phyloP scores from a whole-genome alignment of 352 stramenopile genomes.

The Blastocystis sp. region DNA sequence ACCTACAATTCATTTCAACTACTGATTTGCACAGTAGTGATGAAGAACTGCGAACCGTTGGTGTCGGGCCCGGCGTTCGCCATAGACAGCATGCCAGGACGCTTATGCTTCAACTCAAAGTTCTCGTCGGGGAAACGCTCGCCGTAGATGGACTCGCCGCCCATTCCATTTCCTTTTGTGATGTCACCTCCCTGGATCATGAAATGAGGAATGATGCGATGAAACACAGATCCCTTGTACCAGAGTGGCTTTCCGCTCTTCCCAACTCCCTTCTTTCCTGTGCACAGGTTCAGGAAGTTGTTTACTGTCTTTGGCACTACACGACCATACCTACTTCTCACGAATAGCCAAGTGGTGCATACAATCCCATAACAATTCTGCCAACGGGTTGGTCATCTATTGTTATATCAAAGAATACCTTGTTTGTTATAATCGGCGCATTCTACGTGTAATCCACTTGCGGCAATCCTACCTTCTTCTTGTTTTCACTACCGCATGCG shows the following conservation, averaged over 20 bases:
- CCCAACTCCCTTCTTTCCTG: conserved; percentile 87
- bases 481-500: conserved; percentile 77
- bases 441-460: conserved; percentile 10
- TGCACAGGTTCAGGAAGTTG: conserved; percentile 81
- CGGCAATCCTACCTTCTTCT: neutral
- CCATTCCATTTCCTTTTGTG: conserved; percentile 83
- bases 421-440: conserved; percentile 44
- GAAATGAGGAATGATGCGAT: conserved; percentile 97
- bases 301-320: conserved; percentile 70
- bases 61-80: conserved; percentile 83
- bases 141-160: conserved; percentile 82
- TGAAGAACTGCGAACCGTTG: conserved; percentile 92
- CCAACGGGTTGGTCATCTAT: conserved; percentile 83
- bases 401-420: conserved; percentile 93
- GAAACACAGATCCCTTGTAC: conserved; percentile 97
- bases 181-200: conserved; percentile 91
- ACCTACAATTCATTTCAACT: conserved; percentile 6
- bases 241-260: conserved; percentile 84
- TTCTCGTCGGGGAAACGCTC: conserved; percentile 72
- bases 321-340: conserved; percentile 46
- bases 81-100: conserved; percentile 77
- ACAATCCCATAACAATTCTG: conserved; percentile 88
- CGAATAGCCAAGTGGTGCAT: conserved; percentile 72
- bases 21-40: conserved; percentile 86
- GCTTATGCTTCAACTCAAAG: conserved; percentile 76